These are phyloP conservation scores for Talaromyces wortmannii DNA, from an alignment of 495 filamentous ascomycete genomes.

Conservation along the genomic window DNA sequence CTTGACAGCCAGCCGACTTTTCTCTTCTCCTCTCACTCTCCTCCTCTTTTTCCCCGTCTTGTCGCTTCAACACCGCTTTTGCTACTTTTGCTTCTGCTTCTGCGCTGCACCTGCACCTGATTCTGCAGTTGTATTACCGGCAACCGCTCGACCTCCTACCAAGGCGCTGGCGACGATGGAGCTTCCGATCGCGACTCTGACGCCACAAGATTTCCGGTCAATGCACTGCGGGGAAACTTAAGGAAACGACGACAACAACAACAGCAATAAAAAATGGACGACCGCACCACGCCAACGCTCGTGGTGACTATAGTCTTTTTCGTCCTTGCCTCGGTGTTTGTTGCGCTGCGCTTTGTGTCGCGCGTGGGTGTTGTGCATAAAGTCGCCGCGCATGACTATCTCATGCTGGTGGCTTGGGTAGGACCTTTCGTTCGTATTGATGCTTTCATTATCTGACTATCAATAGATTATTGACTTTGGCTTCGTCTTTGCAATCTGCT, in stretches of 20 bases:
- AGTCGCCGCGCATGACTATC: conserved; percentile 70
- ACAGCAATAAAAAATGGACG: conserved; percentile 22
- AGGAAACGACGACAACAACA: background rate
- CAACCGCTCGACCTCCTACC: too few species aligned
- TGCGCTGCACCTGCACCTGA: too few species aligned
- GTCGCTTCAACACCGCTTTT: too few species aligned
- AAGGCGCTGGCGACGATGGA: background rate
- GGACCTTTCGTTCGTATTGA: conserved; percentile 2
- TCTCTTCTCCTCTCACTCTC: too few species aligned
- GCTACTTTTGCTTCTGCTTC: too few species aligned
- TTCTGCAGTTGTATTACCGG: too few species aligned
- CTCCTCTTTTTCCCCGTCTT: too few species aligned
- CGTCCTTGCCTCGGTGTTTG: conserved; percentile 60
- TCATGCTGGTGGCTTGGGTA: conserved; percentile 81
- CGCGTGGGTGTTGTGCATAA: conserved; percentile 65
- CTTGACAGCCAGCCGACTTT: too few species aligned
- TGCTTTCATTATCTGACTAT: background rate
- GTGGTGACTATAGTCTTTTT: conserved; percentile 68
- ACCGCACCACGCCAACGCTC: conserved; percentile 61
- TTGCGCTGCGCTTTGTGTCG: conserved; percentile 64
- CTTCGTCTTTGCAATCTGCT: conserved; percentile 70
- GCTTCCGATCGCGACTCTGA: background rate
- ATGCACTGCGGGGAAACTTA: background rate
- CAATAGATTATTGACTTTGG: conserved; percentile 61
- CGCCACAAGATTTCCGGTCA: background rate